Percentiles rank a stretch among this genome's conserved stretches.
phyloP scores from a whole-genome alignment of 768 basidiomycete species.

The Lentinula boryana region DNA sequence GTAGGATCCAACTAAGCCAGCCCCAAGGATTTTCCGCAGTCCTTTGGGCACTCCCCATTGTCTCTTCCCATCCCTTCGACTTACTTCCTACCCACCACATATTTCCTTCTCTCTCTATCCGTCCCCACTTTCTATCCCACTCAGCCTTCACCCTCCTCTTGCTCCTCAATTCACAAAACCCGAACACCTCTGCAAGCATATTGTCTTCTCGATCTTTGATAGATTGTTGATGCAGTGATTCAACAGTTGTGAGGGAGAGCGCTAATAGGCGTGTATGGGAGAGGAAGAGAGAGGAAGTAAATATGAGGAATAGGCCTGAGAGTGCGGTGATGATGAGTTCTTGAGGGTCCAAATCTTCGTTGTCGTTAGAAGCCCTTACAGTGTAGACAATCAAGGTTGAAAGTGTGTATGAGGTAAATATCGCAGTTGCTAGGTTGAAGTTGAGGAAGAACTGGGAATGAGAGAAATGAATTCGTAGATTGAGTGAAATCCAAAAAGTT shows the following conservation, averaged over 20 bases:
- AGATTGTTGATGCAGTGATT: slow-evolving; percentile 51
- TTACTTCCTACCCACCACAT: slow-evolving; percentile 77
- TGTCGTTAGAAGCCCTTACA: slow-evolving; percentile 23
- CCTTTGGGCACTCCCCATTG: slow-evolving; percentile 56
- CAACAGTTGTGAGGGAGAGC: slow-evolving; percentile 72
- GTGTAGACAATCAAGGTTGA: slow-evolving; percentile 52
- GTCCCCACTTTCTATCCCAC: slow-evolving; percentile 76
- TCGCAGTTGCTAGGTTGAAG: slow-evolving; percentile 58
- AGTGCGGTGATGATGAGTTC: slow-evolving; percentile 67
- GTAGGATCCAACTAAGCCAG: slow-evolving; percentile 10
- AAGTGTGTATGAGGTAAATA: slow-evolving; percentile 62
- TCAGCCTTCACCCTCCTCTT: slow-evolving; percentile 10
- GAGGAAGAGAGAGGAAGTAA: slow-evolving; percentile 50
- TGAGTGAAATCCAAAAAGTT: neutral
- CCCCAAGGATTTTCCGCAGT: slow-evolving; percentile 6
- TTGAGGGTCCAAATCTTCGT: slow-evolving; percentile 50
- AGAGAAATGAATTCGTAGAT: neutral
- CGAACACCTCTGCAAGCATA: slow-evolving; percentile 42
- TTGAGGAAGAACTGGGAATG: slow-evolving; percentile 71
- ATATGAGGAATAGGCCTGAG: slow-evolving; percentile 71
- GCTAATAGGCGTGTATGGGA: slow-evolving; percentile 60
- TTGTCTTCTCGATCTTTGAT: slow-evolving; percentile 62
- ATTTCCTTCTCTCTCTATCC: slow-evolving; percentile 68
- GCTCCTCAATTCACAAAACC: slow-evolving; percentile 40
- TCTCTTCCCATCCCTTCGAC: slow-evolving; percentile 65